phyloP scores from a whole-genome alignment of 164 flowering plant genomes.

The Nelumbo lutea region DNA sequence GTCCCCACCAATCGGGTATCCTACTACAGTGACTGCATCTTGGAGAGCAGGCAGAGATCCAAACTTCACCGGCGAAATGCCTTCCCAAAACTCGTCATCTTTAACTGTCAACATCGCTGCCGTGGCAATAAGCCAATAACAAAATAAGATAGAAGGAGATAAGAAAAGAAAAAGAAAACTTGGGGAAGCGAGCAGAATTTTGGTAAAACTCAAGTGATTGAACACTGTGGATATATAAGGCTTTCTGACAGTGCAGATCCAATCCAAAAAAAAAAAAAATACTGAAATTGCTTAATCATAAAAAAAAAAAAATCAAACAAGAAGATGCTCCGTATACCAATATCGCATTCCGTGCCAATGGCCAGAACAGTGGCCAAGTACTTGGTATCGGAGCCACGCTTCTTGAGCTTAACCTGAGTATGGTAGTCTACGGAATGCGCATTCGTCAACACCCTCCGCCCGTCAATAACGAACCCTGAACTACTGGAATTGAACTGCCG shows the following conservation, averaged over 20 bases:
- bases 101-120: conserved; percentile 90
- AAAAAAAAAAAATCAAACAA: background rate
- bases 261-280: too few species aligned
- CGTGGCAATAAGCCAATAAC: background rate
- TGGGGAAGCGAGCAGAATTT: too few species aligned
- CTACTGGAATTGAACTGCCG: conserved; percentile 92
- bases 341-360: conserved; percentile 95
- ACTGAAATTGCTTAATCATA: background rate
- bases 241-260: too few species aligned
- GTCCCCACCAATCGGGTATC: conserved; percentile 98
- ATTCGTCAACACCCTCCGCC: conserved; percentile 86
- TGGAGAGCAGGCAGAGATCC: conserved; percentile 91
- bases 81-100: conserved; percentile 96
- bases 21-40: conserved; percentile 98
- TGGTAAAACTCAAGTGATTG: too few species aligned
- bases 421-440: conserved; percentile 97
- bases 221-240: too few species aligned
- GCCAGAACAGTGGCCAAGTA: conserved; percentile 89
- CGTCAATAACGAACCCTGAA: conserved; percentile 81
- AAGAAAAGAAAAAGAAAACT: too few species aligned
- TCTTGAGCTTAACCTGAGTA: conserved; percentile 96
- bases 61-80: conserved; percentile 82
- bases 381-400: conserved; percentile 93
- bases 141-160: too few species aligned
- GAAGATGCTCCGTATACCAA: conserved; percentile 36